Evolutionary conservation across 1,139 yeast genomes (phyloP), one percentile per base, ranked within the genome.

Genomic region (Candida gigantensis): DNA sequence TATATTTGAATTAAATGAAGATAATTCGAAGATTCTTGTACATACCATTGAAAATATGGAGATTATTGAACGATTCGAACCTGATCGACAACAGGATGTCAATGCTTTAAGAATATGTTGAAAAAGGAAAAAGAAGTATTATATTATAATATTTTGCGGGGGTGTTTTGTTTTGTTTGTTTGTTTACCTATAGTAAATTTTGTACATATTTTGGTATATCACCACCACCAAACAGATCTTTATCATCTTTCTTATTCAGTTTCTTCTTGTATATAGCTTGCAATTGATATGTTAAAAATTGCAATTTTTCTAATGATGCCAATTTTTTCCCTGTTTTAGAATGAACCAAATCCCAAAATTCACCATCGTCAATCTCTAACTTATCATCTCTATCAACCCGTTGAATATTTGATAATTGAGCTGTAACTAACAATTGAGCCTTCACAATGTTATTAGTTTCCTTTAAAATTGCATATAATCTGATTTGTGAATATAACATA

Each of bases 31-130:
- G 43, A 77, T 88, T 16, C 39, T 70, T 20, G 86, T 81, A n/a
- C 92, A 87, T 54, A 82, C 89, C 1, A 72, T 88, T 30, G 95
- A 87, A 46, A 79, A 85, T 51, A 74, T 88, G 41, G 87, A 85
- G 51, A 72, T 85, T 43, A 62, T 81, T 34, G 84, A 81, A 44
- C 55, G 58, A 35, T 54, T 57, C 3, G 69, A 65, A 33, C 49
- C 63, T 16, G 61, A 62, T 39, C 36, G 27, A 21, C 32, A 28
- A 23, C 11, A 25, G 8, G 57, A 52, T 25, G 55, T 58, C 9
- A 54, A 55, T 35, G 60, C 53, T 23, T 53, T 66, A 36, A 45
- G 66, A 35, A 55, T 63, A 15, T 64, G 70, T 46, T 63, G 33
- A 39, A 11, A 19, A 16, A 17, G n/a, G n/a, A 17, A 17, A 21